Base-by-base conservation (phyloP, 495 filamentous ascomycete genomes). In the Penicillium odoratum region DNA sequence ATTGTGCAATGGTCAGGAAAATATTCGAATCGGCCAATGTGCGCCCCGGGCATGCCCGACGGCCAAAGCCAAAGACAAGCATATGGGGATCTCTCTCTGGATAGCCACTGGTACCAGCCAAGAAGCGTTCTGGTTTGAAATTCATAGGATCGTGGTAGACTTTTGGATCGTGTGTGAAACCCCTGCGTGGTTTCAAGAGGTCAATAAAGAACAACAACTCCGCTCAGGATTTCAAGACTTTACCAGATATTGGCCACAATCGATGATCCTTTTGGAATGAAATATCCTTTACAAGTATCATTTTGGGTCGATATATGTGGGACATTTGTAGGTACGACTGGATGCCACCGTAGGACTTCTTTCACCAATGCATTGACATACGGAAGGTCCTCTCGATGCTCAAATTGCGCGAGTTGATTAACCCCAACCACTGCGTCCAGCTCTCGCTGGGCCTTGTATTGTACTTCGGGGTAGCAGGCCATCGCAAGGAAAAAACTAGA, bases 31-130 rank as follows among this genome's bases (percentile, higher is more conserved):
- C 84, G 0, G 85, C 85, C 3, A 88, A 63, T 43, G 81, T 70
- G 3, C 81, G 80, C 0, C 85, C 85, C 0, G 81, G 78, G 60
- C 85, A 88, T 16, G 83, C 73, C 1, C 85, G 74, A 4, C 85
- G 74, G 0, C 86, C 85, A 5, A 81, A 82, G 1, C 85, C 85
- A 59, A 85, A 88, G 0, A 68, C 72, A 34, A 77, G 74, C 6
- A 15, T 46, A 3, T 59, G 59, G 6, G 73, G 74, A 40, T 73
- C 69, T 0, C 50, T 51, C 5, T 60, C 51, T 1, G 13, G 15
- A n/a, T 64, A 55, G 9, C 56, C 59, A 4, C 61, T 52, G 1
- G 45, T 48, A 16, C 15, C 56, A 4, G 76, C 30, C 36, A 54
- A 21, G 50, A 53, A 54, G 10, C 42, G 53, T 8, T 55, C 53